A percentile compares a stretch with the other conserved stretches of the same genome.
Conservation (phyloP, 441 rosid genomes). For the Euphorbia corollata region DNA sequence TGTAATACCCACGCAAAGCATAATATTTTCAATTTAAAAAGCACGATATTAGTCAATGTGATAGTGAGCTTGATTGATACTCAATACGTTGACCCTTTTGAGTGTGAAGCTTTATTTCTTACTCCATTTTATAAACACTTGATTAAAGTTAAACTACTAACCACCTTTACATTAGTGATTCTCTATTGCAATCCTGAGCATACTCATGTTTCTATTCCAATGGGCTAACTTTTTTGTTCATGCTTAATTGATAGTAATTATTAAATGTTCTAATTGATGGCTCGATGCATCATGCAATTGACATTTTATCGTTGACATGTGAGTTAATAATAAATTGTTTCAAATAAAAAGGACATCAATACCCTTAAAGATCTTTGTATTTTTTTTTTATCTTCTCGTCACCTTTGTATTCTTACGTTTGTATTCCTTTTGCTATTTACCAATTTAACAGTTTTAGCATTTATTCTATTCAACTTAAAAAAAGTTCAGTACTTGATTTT, state of each 20-base stretch:
- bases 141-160: neutral
- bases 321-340: neutral
- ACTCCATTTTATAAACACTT: neutral
- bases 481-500: neutral
- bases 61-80: neutral
- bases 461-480: neutral
- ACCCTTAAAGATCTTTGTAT: neutral
- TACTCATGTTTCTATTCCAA: neutral
- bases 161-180: neutral
- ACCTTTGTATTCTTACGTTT: neutral
- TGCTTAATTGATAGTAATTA: slow-evolving; percentile 2
- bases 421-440: neutral
- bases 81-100: neutral
- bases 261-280: neutral
- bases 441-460: neutral
- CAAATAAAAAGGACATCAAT: neutral
- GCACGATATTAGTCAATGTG: neutral
- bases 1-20: neutral
- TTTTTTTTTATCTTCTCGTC: too few species aligned
- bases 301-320: neutral
- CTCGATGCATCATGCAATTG: neutral
- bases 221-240: neutral
- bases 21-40: slow-evolving; percentile 5
- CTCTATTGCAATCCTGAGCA: neutral
- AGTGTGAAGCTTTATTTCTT: neutral